A percentile compares a stretch with the other conserved stretches of the same genome.
phyloP scores from a whole-genome alignment of 768 basidiomycete genomes.

The Hygrophorus pudorinus region DNA sequence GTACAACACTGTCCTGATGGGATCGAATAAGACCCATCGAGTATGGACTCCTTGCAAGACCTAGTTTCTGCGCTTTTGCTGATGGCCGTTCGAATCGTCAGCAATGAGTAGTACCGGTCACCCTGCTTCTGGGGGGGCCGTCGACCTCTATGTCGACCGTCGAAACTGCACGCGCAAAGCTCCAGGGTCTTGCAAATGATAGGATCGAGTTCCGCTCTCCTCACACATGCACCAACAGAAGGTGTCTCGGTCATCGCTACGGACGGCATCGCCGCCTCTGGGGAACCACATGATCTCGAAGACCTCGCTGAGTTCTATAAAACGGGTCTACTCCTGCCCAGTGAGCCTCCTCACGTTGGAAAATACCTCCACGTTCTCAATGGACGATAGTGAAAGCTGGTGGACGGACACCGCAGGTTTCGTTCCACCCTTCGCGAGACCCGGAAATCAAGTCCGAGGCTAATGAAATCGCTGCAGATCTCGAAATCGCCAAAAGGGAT shows the following conservation, averaged over 20 bases:
- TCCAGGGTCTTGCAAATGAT: no score
- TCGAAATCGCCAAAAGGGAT: constrained; percentile 8
- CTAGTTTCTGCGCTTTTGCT: no score
- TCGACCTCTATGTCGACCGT: no score
- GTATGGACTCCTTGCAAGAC: no score
- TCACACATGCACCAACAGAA: neutral
- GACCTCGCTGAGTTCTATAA: neutral
- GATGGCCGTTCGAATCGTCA: no score
- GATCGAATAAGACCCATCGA: no score
- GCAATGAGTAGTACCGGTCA: no score
- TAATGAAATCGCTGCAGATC: neutral
- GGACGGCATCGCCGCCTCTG: neutral
- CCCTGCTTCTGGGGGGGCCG: no score
- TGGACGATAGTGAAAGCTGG: neutral
- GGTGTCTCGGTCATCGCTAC: neutral
- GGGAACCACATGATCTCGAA: constrained; percentile 1
- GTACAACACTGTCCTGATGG: no score
- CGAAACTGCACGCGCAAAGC: no score
- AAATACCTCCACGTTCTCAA: neutral
- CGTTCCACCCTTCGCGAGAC: constrained; percentile 2
- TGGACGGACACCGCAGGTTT: neutral
- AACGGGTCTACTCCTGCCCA: no score
- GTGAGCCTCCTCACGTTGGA: neutral
- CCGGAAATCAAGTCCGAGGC: constrained; percentile 1
- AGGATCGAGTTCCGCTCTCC: no score